Evolutionary conservation across 768 basidiomycete species (phyloP).

Genomic region (Auricularia heimuer): DNA sequence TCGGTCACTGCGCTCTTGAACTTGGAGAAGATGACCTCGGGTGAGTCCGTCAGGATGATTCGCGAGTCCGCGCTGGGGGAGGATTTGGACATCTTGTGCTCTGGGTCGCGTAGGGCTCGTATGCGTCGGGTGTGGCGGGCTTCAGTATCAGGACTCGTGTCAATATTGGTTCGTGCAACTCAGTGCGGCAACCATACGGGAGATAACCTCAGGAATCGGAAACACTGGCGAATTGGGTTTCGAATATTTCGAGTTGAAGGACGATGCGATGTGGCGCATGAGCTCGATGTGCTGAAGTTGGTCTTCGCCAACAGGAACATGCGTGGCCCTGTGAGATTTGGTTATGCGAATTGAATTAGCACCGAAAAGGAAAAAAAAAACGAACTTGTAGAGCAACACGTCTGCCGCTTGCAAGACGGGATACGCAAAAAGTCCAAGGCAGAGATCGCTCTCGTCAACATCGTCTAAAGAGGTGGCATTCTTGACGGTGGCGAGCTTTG

Average conservation of each 20-base stretch:
- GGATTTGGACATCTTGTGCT: constrained; percentile 94
- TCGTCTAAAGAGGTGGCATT: constrained; percentile 69
- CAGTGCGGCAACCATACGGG: constrained; percentile 41
- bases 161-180: neutral
- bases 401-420: constrained; percentile 92
- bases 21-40: constrained; percentile 52
- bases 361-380: neutral
- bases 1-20: constrained; percentile 81
- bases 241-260: constrained; percentile 64
- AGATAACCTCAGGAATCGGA: constrained; percentile 58
- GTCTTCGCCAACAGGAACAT: constrained; percentile 95
- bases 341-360: too few species aligned
- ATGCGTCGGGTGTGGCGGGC: constrained; percentile 55
- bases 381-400: constrained; percentile 74
- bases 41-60: constrained; percentile 74
- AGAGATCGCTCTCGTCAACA: constrained; percentile 71
- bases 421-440: constrained; percentile 83
- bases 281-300: constrained; percentile 93
- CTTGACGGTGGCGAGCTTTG: constrained; percentile 61
- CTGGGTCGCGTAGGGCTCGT: constrained; percentile 77
- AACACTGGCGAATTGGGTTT: constrained; percentile 42
- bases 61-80: constrained; percentile 68
- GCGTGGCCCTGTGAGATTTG: constrained; percentile 52
- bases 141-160: constrained; percentile 16
- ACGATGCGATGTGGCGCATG: constrained; percentile 69